Percentiles rank a stretch among this genome's conserved stretches.
These are phyloP conservation scores for Nakazawaea peltata DNA, from an alignment of 805 yeast species.

Conservation along the genomic window DNA sequence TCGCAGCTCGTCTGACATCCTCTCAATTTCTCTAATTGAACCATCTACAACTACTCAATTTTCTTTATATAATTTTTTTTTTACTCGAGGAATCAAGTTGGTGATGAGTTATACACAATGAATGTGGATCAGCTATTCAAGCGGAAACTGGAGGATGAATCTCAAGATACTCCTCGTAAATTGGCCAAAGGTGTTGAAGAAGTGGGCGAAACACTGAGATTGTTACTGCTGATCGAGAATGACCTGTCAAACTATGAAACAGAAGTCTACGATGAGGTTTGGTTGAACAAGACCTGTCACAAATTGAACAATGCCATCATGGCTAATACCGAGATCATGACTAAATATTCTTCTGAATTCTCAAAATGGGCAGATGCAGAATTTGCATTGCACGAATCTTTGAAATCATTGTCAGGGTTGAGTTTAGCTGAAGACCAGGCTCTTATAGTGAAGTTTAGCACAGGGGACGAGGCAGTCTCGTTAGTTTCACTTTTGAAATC, in stretches of 20 bases:
- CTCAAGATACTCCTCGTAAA: background rate
- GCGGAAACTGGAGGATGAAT: background rate
- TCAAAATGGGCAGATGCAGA: constrained; percentile 9
- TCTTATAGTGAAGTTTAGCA: background rate
- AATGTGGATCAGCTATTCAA: constrained; percentile 5
- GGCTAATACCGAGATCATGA: constrained; percentile 4
- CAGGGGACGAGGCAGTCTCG: background rate
- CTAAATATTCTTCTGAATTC: constrained; percentile 4
- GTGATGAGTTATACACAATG: no score
- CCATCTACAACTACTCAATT: background rate
- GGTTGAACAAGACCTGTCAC: constrained; percentile 1
- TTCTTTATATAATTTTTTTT: constrained; percentile 8
- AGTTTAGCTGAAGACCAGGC: constrained; percentile 1
- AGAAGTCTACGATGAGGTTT: constrained; percentile 4
- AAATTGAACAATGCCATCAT: constrained; percentile 4
- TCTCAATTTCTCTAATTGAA: no score
- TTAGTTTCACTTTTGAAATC: constrained; percentile 7
- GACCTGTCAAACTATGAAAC: constrained; percentile 1
- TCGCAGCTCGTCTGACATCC: no score
- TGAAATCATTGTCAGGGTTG: constrained; percentile 8
- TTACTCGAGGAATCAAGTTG: no score
- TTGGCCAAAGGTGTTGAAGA: background rate
- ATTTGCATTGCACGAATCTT: constrained; percentile 8
- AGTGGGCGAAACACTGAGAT: background rate
- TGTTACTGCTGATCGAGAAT: constrained; percentile 2